Conservation (phyloP, 306 rosid species). For the Quercus dentata region DNA sequence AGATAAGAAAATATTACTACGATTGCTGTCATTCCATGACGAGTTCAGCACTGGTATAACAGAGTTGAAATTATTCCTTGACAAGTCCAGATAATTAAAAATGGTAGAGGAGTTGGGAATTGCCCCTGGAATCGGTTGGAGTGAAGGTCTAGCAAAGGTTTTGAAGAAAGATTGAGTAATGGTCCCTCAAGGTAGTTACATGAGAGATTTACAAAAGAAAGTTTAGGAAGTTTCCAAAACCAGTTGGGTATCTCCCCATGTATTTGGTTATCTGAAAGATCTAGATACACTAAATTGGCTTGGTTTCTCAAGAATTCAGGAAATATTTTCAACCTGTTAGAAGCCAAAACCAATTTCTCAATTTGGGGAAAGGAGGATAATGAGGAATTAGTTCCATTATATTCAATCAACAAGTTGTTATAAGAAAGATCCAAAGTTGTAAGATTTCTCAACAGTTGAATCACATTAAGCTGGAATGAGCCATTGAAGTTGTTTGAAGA, state of each 20-base stretch:
- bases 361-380: background rate
- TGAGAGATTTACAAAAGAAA: background rate
- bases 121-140: background rate
- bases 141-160: constrained; percentile 21
- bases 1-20: background rate
- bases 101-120: background rate
- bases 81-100: constrained; percentile 1
- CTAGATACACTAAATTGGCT: background rate
- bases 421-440: background rate
- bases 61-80: constrained; percentile 23
- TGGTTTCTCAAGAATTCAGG: background rate
- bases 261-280: constrained; percentile 47
- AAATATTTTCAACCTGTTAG: background rate
- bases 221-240: constrained; percentile 17
- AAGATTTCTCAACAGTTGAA: background rate
- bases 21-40: background rate
- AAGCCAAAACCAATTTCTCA: background rate
- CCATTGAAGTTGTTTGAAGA: constrained; percentile 8
- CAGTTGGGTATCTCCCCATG: constrained; percentile 37
- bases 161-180: background rate
- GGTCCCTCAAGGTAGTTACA: background rate
- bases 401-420: background rate
- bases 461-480: background rate
- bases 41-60: background rate
- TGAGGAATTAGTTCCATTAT: background rate